These are phyloP conservation scores for Fusarium cicatricum DNA, from an alignment of 2,329 filamentous ascomycete species.

Conservation along the genomic window DNA sequence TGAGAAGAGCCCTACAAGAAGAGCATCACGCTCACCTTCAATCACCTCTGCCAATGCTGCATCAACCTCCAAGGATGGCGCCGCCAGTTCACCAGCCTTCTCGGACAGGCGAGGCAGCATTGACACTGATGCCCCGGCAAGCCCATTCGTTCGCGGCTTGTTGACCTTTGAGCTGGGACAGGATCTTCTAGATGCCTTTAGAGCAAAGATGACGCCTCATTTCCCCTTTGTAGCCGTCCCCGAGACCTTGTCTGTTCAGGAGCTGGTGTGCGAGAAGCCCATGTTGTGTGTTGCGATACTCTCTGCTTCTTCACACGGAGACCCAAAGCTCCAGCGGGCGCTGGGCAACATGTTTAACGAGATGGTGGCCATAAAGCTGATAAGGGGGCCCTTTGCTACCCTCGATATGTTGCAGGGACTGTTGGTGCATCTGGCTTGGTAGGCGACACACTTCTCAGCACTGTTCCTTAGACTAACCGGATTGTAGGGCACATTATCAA, in stretches of 20 bases:
- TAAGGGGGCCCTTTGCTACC: slow-evolving; percentile 37
- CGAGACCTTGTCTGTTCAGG: slow-evolving; percentile 21
- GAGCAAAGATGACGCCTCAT: slow-evolving; percentile 37
- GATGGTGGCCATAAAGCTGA: slow-evolving; percentile 36
- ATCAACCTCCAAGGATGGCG: slow-evolving; percentile 6
- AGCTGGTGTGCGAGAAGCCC: slow-evolving; percentile 35
- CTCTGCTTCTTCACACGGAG: slow-evolving; percentile 34
- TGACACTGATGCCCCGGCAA: slow-evolving; percentile 29
- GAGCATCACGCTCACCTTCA: slow-evolving; percentile 27
- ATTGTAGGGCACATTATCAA: slow-evolving; percentile 45
- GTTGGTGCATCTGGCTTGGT: slow-evolving; percentile 45
- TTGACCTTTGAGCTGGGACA: slow-evolving; percentile 38
- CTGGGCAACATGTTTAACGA: slow-evolving; percentile 43
- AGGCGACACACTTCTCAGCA: neutral
- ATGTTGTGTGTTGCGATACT: slow-evolving; percentile 43
- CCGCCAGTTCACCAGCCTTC: slow-evolving; percentile 2
- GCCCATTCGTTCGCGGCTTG: slow-evolving; percentile 36
- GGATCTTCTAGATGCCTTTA: slow-evolving; percentile 38
- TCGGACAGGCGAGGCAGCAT: slow-evolving; percentile 14
- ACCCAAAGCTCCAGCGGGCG: slow-evolving; percentile 36
- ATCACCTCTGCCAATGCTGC: slow-evolving; percentile 10
- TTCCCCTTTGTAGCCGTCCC: slow-evolving; percentile 45
- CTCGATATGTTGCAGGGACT: slow-evolving; percentile 45
- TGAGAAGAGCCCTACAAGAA: slow-evolving; percentile 13
- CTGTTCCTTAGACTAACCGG: slow-evolving; percentile 15